These are phyloP conservation scores for sweet orange (Citrus sinensis) DNA, from an alignment of 345 rosid species.

Conservation along the genomic window DVS_A1.0 CM039169.1:2332501-2333000, in stretches of 20 bases:
- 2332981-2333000: too few relatives aligned
- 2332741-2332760: too few relatives aligned
- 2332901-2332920: not conserved
- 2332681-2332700: not conserved
- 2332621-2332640: too few relatives aligned
- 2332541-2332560: too few relatives aligned
- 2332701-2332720: not conserved
- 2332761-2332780: not conserved
- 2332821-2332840: constrained; percentile 12
- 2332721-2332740: not conserved
- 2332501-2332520: too few relatives aligned
- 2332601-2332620: too few relatives aligned
- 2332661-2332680: not conserved
- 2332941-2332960: not conserved
- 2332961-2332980: not conserved
- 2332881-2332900: too few relatives aligned
- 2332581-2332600: too few relatives aligned
- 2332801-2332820: not conserved
- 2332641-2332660: not conserved
- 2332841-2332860: not conserved
- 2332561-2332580: accelerated
- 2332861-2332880: too few relatives aligned
- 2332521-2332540: accelerated
- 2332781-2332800: not conserved
- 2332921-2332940: not conserved